A percentile compares a stretch with the other conserved stretches of the same genome.
These are phyloP conservation scores for Phialophora chinensis DNA, from an alignment of 2,329 filamentous ascomycete genomes.

Conservation along the genomic window DNA sequence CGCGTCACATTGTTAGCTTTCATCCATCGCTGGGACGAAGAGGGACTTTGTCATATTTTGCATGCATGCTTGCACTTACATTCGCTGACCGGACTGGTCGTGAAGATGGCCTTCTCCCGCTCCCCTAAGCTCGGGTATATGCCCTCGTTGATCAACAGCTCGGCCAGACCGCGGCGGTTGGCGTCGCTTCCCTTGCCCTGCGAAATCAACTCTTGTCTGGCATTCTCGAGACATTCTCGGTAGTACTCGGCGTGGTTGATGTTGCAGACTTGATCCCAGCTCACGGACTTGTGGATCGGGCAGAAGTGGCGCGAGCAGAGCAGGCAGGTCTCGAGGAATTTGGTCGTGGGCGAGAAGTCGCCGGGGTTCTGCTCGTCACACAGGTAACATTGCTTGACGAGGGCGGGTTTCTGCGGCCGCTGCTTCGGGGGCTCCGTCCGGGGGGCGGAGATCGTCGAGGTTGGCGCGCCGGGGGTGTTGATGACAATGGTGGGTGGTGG, in stretches of 20 bases:
- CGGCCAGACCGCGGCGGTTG: conserved; percentile 32
- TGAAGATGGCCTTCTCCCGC: conserved; percentile 41
- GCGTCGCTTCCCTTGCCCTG: conserved; percentile 30
- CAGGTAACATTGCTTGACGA: conserved; percentile 38
- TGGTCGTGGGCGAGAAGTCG: conserved; percentile 40
- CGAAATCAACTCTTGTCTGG: conserved; percentile 30
- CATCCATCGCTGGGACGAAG: background rate
- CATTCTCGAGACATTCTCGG: conserved; percentile 35
- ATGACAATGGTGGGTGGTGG: conserved; percentile 37
- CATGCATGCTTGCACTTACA: conserved; percentile 25
- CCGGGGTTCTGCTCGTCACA: conserved; percentile 41
- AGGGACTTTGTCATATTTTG: background rate
- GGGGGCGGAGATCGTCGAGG: conserved; percentile 24
- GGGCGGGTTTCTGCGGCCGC: conserved; percentile 28
- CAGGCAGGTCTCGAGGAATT: conserved; percentile 39
- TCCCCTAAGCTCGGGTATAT: conserved; percentile 40
- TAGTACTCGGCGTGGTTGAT: conserved; percentile 40
- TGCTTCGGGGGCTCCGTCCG: conserved; percentile 9
- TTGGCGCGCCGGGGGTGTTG: conserved; percentile 32
- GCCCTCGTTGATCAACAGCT: conserved; percentile 37
- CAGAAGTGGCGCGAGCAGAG: conserved; percentile 39
- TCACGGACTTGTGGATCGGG: conserved; percentile 38
- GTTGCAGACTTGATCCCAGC: conserved; percentile 38
- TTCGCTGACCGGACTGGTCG: conserved; percentile 37
- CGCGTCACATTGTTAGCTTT: conserved; percentile 4